Evolutionary conservation across 1,284 basidiomycete genomes (phyloP), one percentile per base, ranked within the genome.

Genomic region (Leccinum pallidistipes): DNA sequence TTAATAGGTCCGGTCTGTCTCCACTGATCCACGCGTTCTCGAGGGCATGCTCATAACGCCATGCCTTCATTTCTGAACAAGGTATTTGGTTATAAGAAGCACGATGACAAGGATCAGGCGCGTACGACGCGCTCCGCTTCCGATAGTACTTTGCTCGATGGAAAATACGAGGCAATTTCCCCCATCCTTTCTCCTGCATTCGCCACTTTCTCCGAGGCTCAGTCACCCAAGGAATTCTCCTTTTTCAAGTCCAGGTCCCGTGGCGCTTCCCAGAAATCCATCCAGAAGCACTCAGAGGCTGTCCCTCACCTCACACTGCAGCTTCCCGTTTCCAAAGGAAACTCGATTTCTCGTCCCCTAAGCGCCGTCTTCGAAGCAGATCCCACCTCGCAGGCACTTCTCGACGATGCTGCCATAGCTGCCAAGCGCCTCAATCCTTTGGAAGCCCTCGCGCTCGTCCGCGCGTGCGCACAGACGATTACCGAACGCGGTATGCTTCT

Each of bases 41-140:
- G 45, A 51, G 57, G 58, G 62, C 69, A 51, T 65, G 66, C 63
- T 66, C 40, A 34, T 53, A 32, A 58, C 60, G 68, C 69, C 55
- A 90, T 90, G 88, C 86, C 87, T 72, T 86, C 87, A 65, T 88
- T 91, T 78, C 76, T 91, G 69, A 85, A 86, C 75, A 91, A 87
- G 71, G 86, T 91, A 67, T 87, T 91, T 69, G 85, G 86, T 76
- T 84, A 88, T 76, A 90, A 85, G 78, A 90, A 84, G 77, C 80
- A 83, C 38, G 79, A 80, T 60, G 85, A 85, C 66, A 82, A 81
- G 65, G 79, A 82, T 54, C 59, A 63, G 64, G 68, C 69, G 65
- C 76, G 63, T 62, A 69, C 59, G 61, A 65, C 65, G 74, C 78
- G 64, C 77, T 78, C 61, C 12, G 67, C 76, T 57, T 79, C 79